Evolutionary conservation across 2,329 filamentous ascomycete species (phyloP).

Genomic region (Fusarium metavorans): DNA sequence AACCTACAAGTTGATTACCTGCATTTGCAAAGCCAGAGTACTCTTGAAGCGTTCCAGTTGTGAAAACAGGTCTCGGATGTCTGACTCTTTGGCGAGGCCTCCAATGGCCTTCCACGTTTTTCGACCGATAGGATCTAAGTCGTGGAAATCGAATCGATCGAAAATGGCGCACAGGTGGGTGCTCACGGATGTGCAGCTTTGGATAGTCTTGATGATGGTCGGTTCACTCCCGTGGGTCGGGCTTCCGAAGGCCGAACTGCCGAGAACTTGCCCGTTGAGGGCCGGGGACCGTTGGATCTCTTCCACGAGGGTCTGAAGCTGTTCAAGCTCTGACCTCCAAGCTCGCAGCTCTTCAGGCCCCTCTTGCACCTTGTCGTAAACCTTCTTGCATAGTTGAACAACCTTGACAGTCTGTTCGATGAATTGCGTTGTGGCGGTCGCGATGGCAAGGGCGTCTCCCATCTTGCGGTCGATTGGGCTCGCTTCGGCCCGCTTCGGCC

Average conservation of each 20-base stretch:
- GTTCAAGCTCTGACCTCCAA: slow-evolving; percentile 6
- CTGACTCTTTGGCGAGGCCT: slow-evolving; percentile 6
- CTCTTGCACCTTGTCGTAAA: slow-evolving; percentile 9
- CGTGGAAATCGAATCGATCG: background rate
- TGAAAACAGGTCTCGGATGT: slow-evolving; percentile 4
- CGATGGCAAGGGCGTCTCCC: slow-evolving; percentile 12
- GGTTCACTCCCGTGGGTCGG: background rate
- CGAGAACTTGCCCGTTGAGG: background rate
- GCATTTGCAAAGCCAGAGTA: background rate
- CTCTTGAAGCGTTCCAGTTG: slow-evolving; percentile 9
- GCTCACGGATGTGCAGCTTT: background rate
- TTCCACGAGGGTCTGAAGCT: background rate
- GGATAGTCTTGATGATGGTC: background rate
- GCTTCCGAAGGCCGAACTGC: background rate
- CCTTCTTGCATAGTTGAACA: background rate
- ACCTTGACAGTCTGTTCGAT: slow-evolving; percentile 6
- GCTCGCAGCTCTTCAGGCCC: slow-evolving; percentile 1
- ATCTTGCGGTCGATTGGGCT: background rate
- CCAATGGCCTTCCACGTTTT: slow-evolving; percentile 23
- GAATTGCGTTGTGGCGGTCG: slow-evolving; percentile 17
- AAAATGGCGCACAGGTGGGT: background rate
- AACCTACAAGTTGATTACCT: background rate
- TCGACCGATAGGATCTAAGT: background rate
- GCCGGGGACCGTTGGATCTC: background rate
- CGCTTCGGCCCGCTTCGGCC: background rate